These are phyloP conservation scores for Ceratobasidium sp. DNA, from an alignment of 1,284 basidiomycete species.

Conservation along the genomic window DNA sequence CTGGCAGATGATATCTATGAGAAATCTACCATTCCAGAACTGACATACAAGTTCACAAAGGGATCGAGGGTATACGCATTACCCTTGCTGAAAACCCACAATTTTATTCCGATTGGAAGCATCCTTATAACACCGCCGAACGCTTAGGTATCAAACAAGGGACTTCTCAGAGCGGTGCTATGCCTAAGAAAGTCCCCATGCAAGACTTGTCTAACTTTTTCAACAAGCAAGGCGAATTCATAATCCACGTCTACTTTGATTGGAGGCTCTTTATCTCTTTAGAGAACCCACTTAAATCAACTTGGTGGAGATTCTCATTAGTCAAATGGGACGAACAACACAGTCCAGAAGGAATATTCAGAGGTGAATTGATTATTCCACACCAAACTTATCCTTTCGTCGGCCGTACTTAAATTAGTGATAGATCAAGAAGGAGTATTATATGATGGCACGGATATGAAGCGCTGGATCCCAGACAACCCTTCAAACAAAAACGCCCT, in stretches of 20 bases:
- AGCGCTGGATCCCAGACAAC: neutral
- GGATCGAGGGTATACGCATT: neutral
- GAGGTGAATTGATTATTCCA: neutral
- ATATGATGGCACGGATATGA: neutral
- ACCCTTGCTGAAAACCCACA: neutral
- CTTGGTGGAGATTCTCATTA: neutral
- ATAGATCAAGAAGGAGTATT: neutral
- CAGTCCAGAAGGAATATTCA: neutral
- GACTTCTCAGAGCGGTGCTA: neutral
- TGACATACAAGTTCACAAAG: neutral
- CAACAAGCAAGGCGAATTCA: neutral
- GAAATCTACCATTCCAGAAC: neutral
- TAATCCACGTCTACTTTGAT: neutral
- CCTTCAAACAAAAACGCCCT: neutral
- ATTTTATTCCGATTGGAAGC: neutral
- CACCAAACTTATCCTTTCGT: neutral
- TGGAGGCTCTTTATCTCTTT: neutral
- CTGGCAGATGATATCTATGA: neutral
- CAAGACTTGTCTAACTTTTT: neutral
- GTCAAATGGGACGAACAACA: neutral
- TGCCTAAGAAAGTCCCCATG: neutral
- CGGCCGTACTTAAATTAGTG: neutral
- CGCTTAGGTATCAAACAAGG: neutral
- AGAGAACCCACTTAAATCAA: neutral
- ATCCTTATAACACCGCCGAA: neutral